Conservation (phyloP, 805 yeast genomes). For the Metschnikowia koreensis region DNA sequence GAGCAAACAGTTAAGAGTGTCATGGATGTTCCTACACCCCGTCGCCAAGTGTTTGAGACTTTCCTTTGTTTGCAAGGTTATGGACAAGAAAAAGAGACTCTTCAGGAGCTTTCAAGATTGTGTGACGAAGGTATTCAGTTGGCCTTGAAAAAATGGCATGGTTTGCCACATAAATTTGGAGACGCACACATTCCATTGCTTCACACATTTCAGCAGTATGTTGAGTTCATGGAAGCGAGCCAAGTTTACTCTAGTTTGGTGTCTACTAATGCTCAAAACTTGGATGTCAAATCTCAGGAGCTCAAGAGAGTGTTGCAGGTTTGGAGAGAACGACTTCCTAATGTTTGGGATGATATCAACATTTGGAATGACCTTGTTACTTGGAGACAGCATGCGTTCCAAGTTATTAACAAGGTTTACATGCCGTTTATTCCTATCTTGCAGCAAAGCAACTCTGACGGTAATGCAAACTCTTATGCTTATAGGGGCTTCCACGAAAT, state of each 20-base stretch:
- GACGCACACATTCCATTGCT: conserved; percentile 85
- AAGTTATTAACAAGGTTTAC: conserved; percentile 90
- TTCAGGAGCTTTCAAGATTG: conserved; percentile 77
- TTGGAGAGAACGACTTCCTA: conserved; percentile 97
- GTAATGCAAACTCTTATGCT: conserved; percentile 85
- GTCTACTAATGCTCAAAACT: conserved; percentile 85
- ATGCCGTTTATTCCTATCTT: conserved; percentile 86
- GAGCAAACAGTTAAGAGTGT: conserved; percentile 94
- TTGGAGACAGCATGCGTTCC: conserved; percentile 98
- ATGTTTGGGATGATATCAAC: conserved; percentile 95
- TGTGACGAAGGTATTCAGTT: conserved; percentile 97
- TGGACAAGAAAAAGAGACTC: conserved; percentile 84
- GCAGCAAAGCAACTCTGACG: conserved; percentile 64
- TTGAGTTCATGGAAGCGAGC: conserved; percentile 95
- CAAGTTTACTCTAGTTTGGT: conserved; percentile 87
- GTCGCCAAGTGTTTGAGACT: conserved; percentile 93
- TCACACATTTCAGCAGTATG: conserved; percentile 95
- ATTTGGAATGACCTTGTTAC: conserved; percentile 97
- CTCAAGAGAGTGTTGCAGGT: conserved; percentile 91
- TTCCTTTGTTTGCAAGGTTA: conserved; percentile 90
- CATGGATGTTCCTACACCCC: conserved; percentile 98
- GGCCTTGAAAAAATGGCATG: conserved; percentile 89
- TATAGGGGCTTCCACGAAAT: conserved; percentile 98
- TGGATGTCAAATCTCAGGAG: conserved; percentile 92
- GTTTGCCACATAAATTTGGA: conserved; percentile 73